phyloP scores from a whole-genome alignment of 257 asterid species.

The Ophiorrhiza pumila region DNA sequence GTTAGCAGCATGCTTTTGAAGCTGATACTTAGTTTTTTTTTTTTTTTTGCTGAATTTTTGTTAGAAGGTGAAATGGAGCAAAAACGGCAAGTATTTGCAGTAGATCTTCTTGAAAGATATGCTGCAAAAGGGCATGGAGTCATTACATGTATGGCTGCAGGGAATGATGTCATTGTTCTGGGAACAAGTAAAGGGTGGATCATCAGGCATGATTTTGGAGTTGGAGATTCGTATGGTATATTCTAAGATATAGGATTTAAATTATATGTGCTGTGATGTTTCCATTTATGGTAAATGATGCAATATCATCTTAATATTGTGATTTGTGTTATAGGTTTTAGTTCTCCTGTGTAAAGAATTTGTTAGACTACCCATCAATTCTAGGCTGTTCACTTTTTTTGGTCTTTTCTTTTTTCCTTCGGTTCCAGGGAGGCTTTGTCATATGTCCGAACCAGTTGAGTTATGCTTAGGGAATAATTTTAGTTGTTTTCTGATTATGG shows the following conservation, averaged over 20 bases:
- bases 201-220: constrained; percentile 91
- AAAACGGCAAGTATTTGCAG: constrained; percentile 77
- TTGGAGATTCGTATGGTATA: constrained; percentile 76
- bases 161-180: constrained; percentile 81
- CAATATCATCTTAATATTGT: too few species aligned
- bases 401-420: too few species aligned
- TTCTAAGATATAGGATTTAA: background rate
- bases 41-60: background rate
- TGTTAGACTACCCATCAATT: too few species aligned
- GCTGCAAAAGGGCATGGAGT: constrained; percentile 92
- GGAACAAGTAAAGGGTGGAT: constrained; percentile 97
- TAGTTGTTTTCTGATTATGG: background rate
- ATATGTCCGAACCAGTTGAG: too few species aligned
- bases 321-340: too few species aligned
- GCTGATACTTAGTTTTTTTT: background rate
- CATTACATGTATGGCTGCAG: constrained; percentile 93
- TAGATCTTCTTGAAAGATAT: constrained; percentile 83
- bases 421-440: too few species aligned
- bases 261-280: too few species aligned
- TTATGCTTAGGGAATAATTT: background rate
- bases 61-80: constrained; percentile 40
- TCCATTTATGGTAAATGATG: too few species aligned
- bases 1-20: background rate
- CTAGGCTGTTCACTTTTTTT: too few species aligned
- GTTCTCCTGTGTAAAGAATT: too few species aligned